Evolutionary conservation across 805 yeast genomes (phyloP).

Genomic region (Candida peoriensis): DNA sequence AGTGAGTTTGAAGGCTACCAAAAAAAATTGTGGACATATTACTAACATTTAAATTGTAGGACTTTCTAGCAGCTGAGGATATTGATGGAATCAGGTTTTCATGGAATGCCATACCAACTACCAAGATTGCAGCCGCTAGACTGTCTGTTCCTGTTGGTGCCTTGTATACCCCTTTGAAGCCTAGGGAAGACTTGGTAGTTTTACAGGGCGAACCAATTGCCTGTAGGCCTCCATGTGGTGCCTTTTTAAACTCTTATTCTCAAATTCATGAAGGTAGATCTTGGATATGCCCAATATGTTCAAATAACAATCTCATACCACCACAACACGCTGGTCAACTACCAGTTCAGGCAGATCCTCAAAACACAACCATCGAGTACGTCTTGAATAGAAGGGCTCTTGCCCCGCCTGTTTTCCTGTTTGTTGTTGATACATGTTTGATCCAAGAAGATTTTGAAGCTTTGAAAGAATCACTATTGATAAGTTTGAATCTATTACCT

Average conservation of each 20-base stretch:
- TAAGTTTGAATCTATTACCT: slow-evolving; percentile 45
- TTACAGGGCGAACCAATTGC: slow-evolving; percentile 38
- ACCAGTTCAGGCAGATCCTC: slow-evolving; percentile 11
- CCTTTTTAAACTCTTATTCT: slow-evolving; percentile 49
- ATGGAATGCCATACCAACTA: slow-evolving; percentile 55
- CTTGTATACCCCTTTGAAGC: slow-evolving; percentile 54
- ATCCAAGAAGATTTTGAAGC: slow-evolving; percentile 47
- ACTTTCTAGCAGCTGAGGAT: slow-evolving; percentile 17
- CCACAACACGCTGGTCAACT: slow-evolving; percentile 26
- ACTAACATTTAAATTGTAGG: slow-evolving; percentile 2
- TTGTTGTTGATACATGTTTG: slow-evolving; percentile 53
- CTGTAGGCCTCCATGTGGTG: slow-evolving; percentile 49
- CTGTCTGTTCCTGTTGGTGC: slow-evolving; percentile 53
- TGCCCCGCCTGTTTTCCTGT: slow-evolving; percentile 40
- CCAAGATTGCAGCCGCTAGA: slow-evolving; percentile 47
- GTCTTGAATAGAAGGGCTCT: slow-evolving; percentile 28
- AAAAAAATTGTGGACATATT: neutral
- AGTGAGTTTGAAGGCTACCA: neutral
- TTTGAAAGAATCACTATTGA: slow-evolving; percentile 43
- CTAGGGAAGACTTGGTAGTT: slow-evolving; percentile 32
- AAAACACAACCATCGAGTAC: slow-evolving; percentile 47
- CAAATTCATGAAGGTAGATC: slow-evolving; percentile 24
- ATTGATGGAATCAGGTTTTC: slow-evolving; percentile 55
- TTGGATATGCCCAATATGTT: slow-evolving; percentile 60
- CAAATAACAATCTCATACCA: slow-evolving; percentile 39